phyloP scores from a whole-genome alignment of 108 stramenopile species.

The Cyclotella choctawhatcheeana region DNA sequence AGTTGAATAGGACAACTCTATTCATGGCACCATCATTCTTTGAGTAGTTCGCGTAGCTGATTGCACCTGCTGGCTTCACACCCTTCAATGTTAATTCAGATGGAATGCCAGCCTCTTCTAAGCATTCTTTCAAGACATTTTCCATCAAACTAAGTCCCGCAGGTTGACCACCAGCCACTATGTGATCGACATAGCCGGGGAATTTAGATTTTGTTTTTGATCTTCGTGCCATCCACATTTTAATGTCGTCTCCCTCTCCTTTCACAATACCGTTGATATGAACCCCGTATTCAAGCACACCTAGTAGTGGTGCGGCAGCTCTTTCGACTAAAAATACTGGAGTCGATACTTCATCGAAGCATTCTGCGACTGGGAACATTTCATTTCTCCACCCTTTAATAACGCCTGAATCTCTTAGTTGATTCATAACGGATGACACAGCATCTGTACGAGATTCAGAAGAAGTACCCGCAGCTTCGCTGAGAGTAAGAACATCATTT shows the following conservation, averaged over 20 bases:
- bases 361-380: conserved; percentile 66
- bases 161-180: conserved; percentile 91
- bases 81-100: conserved; percentile 50
- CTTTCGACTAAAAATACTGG: conserved; percentile 86
- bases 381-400: conserved; percentile 90
- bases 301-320: conserved; percentile 75
- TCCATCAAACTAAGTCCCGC: conserved; percentile 79
- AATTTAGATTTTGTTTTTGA: conserved; percentile 82
- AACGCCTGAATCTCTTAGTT: conserved; percentile 57
- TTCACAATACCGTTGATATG: conserved; percentile 84
- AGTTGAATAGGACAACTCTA: conserved; percentile 80
- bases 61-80: conserved; percentile 70
- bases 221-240: conserved; percentile 90
- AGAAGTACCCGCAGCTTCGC: conserved; percentile 51
- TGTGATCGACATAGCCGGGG: conserved; percentile 90
- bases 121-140: conserved; percentile 90
- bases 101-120: conserved; percentile 89
- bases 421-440: conserved; percentile 61
- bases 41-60: conserved; percentile 69
- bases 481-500: conserved; percentile 46
- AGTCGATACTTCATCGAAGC: conserved; percentile 55
- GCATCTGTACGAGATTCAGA: conserved; percentile 63
- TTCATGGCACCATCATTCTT: conserved; percentile 54
- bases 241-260: conserved; percentile 19
- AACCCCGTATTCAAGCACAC: conserved; percentile 77